A percentile compares a stretch with the other conserved stretches of the same genome.
phyloP scores from a whole-genome alignment of 2,329 filamentous ascomycete genomes.

The Pyrenophora seminiperda region DNA sequence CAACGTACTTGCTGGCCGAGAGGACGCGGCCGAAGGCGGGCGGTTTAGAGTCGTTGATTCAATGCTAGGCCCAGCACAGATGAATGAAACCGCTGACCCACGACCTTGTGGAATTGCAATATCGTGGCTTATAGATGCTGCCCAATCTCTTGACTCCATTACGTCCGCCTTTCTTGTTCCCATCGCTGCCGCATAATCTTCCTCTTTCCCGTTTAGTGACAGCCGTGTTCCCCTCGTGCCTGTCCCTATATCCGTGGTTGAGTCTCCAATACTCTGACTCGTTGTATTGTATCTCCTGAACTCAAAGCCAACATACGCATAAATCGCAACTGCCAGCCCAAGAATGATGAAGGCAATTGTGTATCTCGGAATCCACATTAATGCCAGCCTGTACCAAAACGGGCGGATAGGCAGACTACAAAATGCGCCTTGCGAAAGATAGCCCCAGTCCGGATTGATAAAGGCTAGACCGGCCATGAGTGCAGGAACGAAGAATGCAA shows the following conservation, averaged over 20 bases:
- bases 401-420: slow-evolving; percentile 72
- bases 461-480: slow-evolving; percentile 68
- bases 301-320: slow-evolving; percentile 64
- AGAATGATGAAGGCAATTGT: slow-evolving; percentile 69
- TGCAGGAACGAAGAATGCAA: slow-evolving; percentile 64
- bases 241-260: background rate
- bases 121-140: too few relatives aligned
- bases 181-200: background rate
- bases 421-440: slow-evolving; percentile 67
- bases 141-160: too few relatives aligned
- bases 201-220: background rate
- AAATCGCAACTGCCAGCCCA: slow-evolving; percentile 70
- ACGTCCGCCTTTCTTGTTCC: too few relatives aligned
- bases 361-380: slow-evolving; percentile 77
- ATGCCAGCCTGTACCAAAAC: slow-evolving; percentile 69
- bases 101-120: too few relatives aligned
- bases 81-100: background rate
- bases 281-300: slow-evolving; percentile 46
- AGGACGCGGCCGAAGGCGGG: background rate
- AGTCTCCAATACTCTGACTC: slow-evolving; percentile 21
- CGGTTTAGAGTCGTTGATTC: background rate
- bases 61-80: background rate
- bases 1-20: slow-evolving; percentile 12
- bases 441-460: slow-evolving; percentile 59
- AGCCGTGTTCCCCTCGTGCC: background rate